These are phyloP conservation scores for Chlamydomonas applanata DNA, from an alignment of 139 green algal genomes.

Conservation along the genomic window DNA sequence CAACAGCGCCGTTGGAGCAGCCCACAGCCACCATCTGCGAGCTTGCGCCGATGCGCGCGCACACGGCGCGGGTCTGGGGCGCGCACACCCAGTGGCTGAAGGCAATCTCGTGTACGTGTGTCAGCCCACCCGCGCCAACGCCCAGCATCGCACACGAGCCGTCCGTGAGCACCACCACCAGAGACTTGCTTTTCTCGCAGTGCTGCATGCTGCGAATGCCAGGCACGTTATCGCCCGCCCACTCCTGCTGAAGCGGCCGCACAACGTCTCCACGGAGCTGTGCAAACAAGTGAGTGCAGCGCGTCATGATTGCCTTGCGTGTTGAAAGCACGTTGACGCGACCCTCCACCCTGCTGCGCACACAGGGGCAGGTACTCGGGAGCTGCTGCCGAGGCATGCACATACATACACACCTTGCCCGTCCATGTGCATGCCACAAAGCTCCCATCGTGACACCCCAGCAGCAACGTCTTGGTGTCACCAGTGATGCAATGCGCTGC, in stretches of 20 bases:
- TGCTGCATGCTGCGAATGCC: slow-evolving; percentile 31
- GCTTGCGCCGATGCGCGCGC: slow-evolving; percentile 29
- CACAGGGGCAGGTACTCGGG: no score
- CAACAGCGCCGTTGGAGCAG: slow-evolving; percentile 53
- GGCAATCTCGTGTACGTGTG: neutral
- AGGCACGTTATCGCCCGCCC: neutral
- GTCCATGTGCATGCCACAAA: slow-evolving; percentile 61
- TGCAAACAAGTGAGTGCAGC: neutral
- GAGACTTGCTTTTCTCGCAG: slow-evolving; percentile 25
- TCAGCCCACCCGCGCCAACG: neutral
- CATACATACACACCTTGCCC: slow-evolving; percentile 49
- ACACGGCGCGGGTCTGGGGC: slow-evolving; percentile 27
- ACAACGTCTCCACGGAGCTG: neutral
- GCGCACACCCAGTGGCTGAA: slow-evolving; percentile 36
- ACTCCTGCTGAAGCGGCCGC: neutral
- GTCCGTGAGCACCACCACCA: slow-evolving; percentile 43
- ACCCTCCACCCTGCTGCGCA: no score
- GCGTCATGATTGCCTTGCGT: no score
- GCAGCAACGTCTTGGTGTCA: slow-evolving; percentile 50
- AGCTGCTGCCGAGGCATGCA: neutral
- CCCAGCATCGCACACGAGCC: slow-evolving; percentile 32
- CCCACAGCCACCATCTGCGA: slow-evolving; percentile 72
- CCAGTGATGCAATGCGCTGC: slow-evolving; percentile 30
- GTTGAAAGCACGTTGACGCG: neutral
- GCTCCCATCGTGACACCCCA: slow-evolving; percentile 58